Base-by-base conservation (phyloP, 2,329 filamentous ascomycete genomes). In the Dothistroma pini region DNA sequence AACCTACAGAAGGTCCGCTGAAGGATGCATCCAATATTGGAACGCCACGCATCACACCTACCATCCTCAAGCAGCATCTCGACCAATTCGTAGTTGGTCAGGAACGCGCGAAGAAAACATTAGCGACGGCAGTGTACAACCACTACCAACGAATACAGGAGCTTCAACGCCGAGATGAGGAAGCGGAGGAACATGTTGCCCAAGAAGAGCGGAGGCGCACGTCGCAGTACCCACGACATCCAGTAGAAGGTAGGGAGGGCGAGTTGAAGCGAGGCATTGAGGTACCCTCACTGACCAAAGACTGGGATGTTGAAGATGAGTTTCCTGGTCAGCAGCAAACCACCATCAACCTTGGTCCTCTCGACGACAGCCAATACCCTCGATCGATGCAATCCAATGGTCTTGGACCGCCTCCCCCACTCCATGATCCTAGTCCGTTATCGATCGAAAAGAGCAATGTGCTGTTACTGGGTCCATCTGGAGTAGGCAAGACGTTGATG, bases 81-180 rank as follows among this genome's bases (percentile, higher is more conserved):
- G 95, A 99, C 74, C 90, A 95, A 72, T 99, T 96, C 74, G 93
- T 99, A 1, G 93, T 99, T 4, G 95, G 93, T 47, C 95, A 99
- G 76, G 91, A 97, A 67, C 86, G 91, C 62, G 92, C 95, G 16
- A 95, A 99, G 81, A 96, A 96, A 76, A 90, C 93, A 14, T 86
- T 97, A 65, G 95, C 91, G 66, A 89, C 93, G 3, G 92, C 93
- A 7, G 90, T 99, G 31, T 97, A 96, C 79, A 97, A 97, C 72
- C 95, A 99, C 74, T 97, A 97, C 73, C 91, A 97, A 76, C 86
- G 90, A 52, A 84, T 96, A 62, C 87, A 93, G 69, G 87, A 89
- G 75, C 72, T 89, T 25, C 84, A 91, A 70, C 82, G 91, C 54
- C 86, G 88, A 61, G 86, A 95, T 66, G 86, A 93, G 58, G 92